These are phyloP conservation scores for Calonectria fujianensis DNA, from an alignment of 2,329 filamentous ascomycete species.

Conservation along the genomic window DNA sequence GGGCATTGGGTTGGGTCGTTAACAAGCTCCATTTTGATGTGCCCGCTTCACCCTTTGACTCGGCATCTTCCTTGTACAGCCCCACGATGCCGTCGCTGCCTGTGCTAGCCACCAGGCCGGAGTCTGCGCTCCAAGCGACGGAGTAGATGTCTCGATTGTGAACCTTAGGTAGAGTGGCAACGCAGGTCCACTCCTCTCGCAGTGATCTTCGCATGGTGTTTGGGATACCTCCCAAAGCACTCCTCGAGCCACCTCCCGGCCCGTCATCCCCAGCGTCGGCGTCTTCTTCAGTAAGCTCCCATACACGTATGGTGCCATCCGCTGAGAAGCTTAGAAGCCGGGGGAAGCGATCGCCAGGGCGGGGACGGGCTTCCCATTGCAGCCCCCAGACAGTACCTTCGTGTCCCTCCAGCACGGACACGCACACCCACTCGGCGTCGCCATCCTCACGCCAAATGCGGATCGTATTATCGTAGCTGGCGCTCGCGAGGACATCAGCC, in stretches of 20 bases:
- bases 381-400: conserved; percentile 92
- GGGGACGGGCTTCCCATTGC: conserved; percentile 77
- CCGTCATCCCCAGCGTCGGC: conserved; percentile 61
- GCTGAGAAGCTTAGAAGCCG: conserved; percentile 90
- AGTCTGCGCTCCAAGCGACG: conserved; percentile 86
- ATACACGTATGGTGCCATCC: conserved; percentile 86
- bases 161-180: conserved; percentile 81
- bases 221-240: conserved; percentile 79
- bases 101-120: conserved; percentile 88
- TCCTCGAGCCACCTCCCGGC: conserved; percentile 59
- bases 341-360: conserved; percentile 66
- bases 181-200: conserved; percentile 90
- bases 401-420: conserved; percentile 87
- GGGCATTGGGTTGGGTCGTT: conserved; percentile 81
- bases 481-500: conserved; percentile 86
- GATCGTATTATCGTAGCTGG: conserved; percentile 96
- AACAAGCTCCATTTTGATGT: conserved; percentile 82
- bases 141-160: conserved; percentile 91
- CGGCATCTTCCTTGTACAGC: conserved; percentile 80
- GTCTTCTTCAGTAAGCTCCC: conserved; percentile 79
- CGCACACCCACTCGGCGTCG: conserved; percentile 93
- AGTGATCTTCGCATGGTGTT: conserved; percentile 89
- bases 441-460: conserved; percentile 92
- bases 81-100: conserved; percentile 90
- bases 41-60: neutral